A percentile compares a stretch with the other conserved stretches of the same genome.
Evolutionary conservation across 2,329 filamentous ascomycete genomes (phyloP).

Genomic region (Polychaeton citri): DNA sequence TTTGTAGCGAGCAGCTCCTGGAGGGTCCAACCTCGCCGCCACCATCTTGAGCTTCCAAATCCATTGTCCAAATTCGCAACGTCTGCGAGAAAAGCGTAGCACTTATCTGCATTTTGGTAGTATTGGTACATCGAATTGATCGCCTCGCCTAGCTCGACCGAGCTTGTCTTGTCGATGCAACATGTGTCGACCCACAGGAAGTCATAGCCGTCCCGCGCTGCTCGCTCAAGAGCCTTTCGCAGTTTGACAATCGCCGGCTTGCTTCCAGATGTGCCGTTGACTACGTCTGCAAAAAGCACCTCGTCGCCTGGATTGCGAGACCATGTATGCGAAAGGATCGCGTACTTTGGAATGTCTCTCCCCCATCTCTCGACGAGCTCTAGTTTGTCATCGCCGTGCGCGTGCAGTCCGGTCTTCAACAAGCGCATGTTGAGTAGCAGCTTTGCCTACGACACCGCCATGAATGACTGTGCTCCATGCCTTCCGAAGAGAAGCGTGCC

Average conservation of each 20-base stretch:
- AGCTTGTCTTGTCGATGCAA: slow-evolving; percentile 8
- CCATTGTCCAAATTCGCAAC: not conserved
- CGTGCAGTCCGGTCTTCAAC: not conserved
- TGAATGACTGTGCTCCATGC: no score
- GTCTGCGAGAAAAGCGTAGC: slow-evolving; percentile 8
- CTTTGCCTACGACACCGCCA: no score
- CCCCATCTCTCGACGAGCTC: not conserved
- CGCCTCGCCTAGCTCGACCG: slow-evolving; percentile 6
- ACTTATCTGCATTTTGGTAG: slow-evolving; percentile 7
- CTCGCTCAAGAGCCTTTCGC: slow-evolving; percentile 9
- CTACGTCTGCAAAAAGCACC: not conserved
- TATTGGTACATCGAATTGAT: no score
- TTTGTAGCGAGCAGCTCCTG: slow-evolving; percentile 12
- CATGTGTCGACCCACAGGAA: slow-evolving; percentile 15
- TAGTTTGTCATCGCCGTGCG: not conserved
- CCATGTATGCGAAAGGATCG: not conserved
- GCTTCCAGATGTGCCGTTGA: slow-evolving; percentile 6
- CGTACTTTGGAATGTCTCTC: not conserved
- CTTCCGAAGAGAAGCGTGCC: no score
- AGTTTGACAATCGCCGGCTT: no score
- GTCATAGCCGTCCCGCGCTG: slow-evolving; percentile 13
- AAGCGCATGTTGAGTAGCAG: not conserved
- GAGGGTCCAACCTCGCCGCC: no score
- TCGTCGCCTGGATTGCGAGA: not conserved
- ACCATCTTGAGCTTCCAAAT: slow-evolving; percentile 1